Percentiles rank a stretch among this genome's conserved stretches.
Evolutionary conservation across 495 filamentous ascomycete species (phyloP).

Genomic region (Penicillium canescens): DNA sequence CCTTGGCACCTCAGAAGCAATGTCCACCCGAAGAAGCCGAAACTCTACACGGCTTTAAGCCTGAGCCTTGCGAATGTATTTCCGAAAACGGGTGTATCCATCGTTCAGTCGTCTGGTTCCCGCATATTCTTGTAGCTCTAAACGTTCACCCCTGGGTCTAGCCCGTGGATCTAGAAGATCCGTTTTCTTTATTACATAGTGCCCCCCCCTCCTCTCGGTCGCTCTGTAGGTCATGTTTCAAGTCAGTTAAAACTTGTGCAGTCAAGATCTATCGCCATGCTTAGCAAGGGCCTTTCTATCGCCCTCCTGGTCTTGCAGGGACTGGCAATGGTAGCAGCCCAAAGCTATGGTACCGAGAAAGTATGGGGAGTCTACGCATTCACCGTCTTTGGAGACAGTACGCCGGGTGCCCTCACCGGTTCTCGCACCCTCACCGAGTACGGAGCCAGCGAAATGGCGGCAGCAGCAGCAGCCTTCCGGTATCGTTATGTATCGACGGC

Average conservation of each 20-base stretch:
- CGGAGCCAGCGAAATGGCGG: slow-evolving; percentile 66
- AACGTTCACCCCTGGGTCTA: slow-evolving; percentile 13
- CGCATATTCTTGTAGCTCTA: slow-evolving; percentile 9
- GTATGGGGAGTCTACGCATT: slow-evolving; percentile 71
- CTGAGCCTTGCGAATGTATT: slow-evolving; percentile 1
- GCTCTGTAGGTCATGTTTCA: neutral
- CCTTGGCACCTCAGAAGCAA: neutral
- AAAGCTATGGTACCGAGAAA: slow-evolving; percentile 44
- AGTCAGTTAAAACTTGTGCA: neutral
- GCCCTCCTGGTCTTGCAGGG: slow-evolving; percentile 15
- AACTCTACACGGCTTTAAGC: slow-evolving; percentile 6
- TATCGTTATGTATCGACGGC: slow-evolving; percentile 55
- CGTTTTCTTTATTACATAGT: slow-evolving; percentile 5
- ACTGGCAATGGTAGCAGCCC: slow-evolving; percentile 18
- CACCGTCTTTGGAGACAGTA: slow-evolving; percentile 72
- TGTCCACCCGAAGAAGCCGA: slow-evolving; percentile 11
- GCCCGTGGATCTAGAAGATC: slow-evolving; percentile 5
- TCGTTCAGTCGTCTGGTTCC: slow-evolving; percentile 2
- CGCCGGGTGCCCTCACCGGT: slow-evolving; percentile 50
- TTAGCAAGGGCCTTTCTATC: slow-evolving; percentile 14
- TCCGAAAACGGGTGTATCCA: slow-evolving; percentile 16
- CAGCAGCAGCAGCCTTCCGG: slow-evolving; percentile 62
- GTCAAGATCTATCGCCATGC: slow-evolving; percentile 3
- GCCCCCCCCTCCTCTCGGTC: neutral
- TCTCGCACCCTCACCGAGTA: slow-evolving; percentile 59